Evolutionary conservation across 2,329 filamentous ascomycete genomes (phyloP), one percentile per base, ranked within the genome.

Genomic region (Diaporthe ampelina): DNA sequence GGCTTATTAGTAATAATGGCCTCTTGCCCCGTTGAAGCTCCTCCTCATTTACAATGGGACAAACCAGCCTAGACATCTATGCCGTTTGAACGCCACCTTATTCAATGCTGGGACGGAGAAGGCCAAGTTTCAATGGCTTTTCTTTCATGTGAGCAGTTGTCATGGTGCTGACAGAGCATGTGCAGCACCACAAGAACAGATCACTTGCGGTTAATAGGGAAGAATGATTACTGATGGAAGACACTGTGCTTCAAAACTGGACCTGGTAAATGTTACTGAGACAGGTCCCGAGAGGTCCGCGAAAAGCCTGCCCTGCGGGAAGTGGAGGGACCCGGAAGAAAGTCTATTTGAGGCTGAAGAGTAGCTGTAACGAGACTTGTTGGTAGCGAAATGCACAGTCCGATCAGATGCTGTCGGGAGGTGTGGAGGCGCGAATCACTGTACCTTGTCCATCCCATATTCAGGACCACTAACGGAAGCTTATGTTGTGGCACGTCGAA

Each of bases 371-470:
- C 59, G 48, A 24, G 6, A 29, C 4, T 32, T n/a, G 11, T 40
- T 40, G n/a, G 40, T 43, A 48, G 15, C 40, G 9, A 45, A 29
- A 29, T 45, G 59, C 59, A 63, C 10, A 17, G 21, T 48, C 24
- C 24, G 37, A 63, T 32, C 59, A 43, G 58, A 45, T 24, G 17
- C n/a, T 9, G 40, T n/a, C n/a, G 17, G 43, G 13, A 35, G 5
- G 24, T 50, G 19, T 1, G 29, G 61, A 50, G 61, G 29, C 61
- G 26, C 61, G 26, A 67, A 67, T 67, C 61, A 67, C 19, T 7
- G 24, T 29, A 29, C 61, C 61, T 11, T 50, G 61, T 52, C 19
- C 26, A 10, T 67, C 61, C 29, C 43, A 67, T 67, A 10, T 50
- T 37, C 32, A 43, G 43, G 40, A 32, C 43, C 43, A 65, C 43